Conservation (phyloP, 139 green algal species). For the Chlorella sp. region DNA sequence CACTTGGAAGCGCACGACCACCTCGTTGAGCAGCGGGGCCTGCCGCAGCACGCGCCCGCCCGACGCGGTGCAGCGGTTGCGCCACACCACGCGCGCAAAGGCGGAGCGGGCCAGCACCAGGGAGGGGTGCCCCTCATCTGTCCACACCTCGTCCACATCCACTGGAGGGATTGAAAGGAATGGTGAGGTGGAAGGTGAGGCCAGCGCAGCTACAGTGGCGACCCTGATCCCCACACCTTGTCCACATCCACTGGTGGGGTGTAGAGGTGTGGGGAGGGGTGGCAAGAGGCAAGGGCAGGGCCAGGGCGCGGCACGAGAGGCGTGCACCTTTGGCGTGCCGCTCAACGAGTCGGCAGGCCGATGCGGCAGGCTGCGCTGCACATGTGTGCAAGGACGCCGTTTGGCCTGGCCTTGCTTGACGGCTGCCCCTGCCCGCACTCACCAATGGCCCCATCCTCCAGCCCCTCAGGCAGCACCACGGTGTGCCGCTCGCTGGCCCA, state of each 20-base stretch:
- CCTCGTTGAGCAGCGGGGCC: conserved; percentile 39
- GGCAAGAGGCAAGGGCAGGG: too few relatives aligned
- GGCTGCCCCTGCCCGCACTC: conserved; percentile 42
- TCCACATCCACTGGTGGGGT: conserved; percentile 13
- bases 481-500: conserved; percentile 46
- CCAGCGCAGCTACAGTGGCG: too few relatives aligned
- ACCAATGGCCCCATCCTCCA: conserved; percentile 56
- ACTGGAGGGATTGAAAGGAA: too few relatives aligned
- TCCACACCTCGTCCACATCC: conserved; percentile 30
- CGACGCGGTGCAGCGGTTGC: not conserved
- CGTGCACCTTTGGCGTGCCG: too few relatives aligned
- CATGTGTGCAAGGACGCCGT: too few relatives aligned
- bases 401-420: too few relatives aligned
- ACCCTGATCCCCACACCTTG: conserved; percentile 12
- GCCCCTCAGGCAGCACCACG: conserved; percentile 52
- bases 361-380: too few relatives aligned
- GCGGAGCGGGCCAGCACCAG: conserved; percentile 61
- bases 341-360: too few relatives aligned
- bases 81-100: conserved; percentile 69
- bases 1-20: conserved; percentile 61
- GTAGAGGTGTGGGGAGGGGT: too few relatives aligned
- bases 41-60: not conserved
- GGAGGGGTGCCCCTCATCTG: conserved; percentile 61
- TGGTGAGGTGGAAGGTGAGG: too few relatives aligned
- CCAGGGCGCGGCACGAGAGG: too few relatives aligned